phyloP scores from a whole-genome alignment of 2,329 filamentous ascomycete genomes.

The Grosmannia serpens region DNA sequence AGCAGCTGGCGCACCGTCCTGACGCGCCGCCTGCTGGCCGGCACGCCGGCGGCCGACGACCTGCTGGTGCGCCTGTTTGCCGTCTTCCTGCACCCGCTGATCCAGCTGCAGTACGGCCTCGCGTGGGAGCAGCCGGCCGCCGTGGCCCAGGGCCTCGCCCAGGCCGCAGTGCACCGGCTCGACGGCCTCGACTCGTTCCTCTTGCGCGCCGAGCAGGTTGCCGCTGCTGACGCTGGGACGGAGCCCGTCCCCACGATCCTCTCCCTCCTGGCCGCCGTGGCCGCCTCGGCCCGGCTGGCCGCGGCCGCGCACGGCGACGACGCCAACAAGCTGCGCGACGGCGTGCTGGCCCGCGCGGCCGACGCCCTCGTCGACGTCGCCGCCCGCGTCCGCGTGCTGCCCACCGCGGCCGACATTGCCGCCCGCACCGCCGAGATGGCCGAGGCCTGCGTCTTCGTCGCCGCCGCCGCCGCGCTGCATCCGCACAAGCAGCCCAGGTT shows the following conservation, averaged over 20 bases:
- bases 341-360: conserved; percentile 50
- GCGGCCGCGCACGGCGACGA: conserved; percentile 39
- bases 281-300: conserved; percentile 42
- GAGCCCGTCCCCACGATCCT: conserved; percentile 31
- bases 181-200: no score
- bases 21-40: conserved; percentile 56
- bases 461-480: conserved; percentile 45
- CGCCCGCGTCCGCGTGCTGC: conserved; percentile 43
- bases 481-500: conserved; percentile 57
- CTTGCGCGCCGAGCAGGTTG: no score
- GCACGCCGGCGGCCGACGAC: conserved; percentile 52
- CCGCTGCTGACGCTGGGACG: no score
- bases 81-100: conserved; percentile 66
- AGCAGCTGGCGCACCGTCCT: conserved; percentile 41
- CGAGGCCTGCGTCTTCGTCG: conserved; percentile 43
- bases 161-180: conserved; percentile 55
- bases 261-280: conserved; percentile 50
- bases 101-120: conserved; percentile 75
- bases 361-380: conserved; percentile 53
- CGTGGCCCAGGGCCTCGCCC: conserved; percentile 67
- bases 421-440: conserved; percentile 53
- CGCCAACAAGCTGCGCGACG: conserved; percentile 55
- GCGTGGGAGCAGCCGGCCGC: conserved; percentile 76
- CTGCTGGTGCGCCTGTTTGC: conserved; percentile 58
- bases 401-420: conserved; percentile 47